Evolutionary conservation across 768 basidiomycete species (phyloP).

Genomic region (Kwoniella sp.): DNA sequence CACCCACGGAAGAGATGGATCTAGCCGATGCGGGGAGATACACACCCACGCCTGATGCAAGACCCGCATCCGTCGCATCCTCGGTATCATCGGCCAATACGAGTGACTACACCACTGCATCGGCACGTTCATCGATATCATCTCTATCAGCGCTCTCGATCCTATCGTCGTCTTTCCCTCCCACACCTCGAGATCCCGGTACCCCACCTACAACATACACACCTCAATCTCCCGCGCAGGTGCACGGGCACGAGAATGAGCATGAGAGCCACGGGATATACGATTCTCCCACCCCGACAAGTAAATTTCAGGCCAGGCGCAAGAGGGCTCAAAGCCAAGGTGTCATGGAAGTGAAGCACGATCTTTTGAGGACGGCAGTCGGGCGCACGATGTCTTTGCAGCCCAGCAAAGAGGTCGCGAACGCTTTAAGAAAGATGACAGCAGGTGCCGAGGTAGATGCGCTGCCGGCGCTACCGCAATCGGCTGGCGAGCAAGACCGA

Average conservation of each 20-base stretch:
- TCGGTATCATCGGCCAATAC: slow-evolving; percentile 6
- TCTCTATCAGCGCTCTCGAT: slow-evolving; percentile 30
- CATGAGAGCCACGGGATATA: neutral
- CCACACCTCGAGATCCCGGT: slow-evolving; percentile 20
- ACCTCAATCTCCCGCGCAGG: neutral
- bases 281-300: slow-evolving; percentile 5
- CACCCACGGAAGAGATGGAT: neutral
- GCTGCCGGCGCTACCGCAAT: neutral
- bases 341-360: slow-evolving; percentile 23
- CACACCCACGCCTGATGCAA: neutral
- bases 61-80: neutral
- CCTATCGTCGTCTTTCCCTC: slow-evolving; percentile 31
- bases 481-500: neutral
- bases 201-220: slow-evolving; percentile 1
- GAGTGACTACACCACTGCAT: slow-evolving; percentile 30
- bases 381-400: slow-evolving; percentile 35
- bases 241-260: neutral
- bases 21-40: neutral
- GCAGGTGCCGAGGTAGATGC: slow-evolving; percentile 1
- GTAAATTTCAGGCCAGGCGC: slow-evolving; percentile 13
- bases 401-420: slow-evolving; percentile 24
- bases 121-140: slow-evolving; percentile 33
- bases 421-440: slow-evolving; percentile 20
- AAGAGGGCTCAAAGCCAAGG: slow-evolving; percentile 24
- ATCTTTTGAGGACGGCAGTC: slow-evolving; percentile 31